Conservation (phyloP, 345 rosid genomes). For the Bruguiera gymnorhiza region DNA sequence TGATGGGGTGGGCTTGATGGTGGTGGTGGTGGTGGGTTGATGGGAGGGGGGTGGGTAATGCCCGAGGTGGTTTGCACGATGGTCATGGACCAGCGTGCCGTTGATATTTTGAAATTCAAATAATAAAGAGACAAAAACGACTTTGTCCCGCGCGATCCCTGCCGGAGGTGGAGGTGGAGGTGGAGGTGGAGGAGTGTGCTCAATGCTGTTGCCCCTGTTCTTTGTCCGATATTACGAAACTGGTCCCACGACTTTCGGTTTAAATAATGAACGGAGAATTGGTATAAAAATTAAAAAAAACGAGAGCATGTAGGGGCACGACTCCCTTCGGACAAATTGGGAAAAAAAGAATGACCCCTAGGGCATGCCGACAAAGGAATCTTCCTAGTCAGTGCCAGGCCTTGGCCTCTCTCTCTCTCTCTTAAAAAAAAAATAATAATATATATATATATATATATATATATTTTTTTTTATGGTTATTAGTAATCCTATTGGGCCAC, state of each 20-base stretch:
- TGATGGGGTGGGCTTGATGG: background rate
- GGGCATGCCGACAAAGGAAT: constrained; percentile 31
- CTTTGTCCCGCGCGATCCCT: constrained; percentile 37
- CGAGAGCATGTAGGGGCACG: constrained; percentile 26
- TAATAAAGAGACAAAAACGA: constrained; percentile 14
- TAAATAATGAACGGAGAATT: background rate
- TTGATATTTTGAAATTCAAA: constrained; percentile 47
- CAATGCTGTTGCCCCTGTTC: background rate
- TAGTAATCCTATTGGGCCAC: background rate
- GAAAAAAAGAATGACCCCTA: constrained; percentile 8
- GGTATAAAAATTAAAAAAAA: background rate
- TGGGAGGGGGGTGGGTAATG: constrained; percentile 11
- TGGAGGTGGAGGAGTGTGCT: background rate
- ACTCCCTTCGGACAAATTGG: constrained; percentile 12
- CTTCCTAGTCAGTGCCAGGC: constrained; percentile 11
- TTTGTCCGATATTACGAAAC: constrained; percentile 3
- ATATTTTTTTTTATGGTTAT: no score
- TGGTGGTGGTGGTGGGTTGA: constrained; percentile 8
- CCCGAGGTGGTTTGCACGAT: background rate
- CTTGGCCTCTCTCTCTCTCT: no score
- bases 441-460: no score
- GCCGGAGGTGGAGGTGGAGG: background rate
- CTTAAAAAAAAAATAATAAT: no score
- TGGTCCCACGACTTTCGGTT: constrained; percentile 10
- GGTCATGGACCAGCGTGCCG: constrained; percentile 23